Percentiles rank a stretch among this genome's conserved stretches.
These are phyloP conservation scores for Phytopythium ostracodes DNA, from an alignment of 352 stramenopile genomes.

Conservation along the genomic window DNA sequence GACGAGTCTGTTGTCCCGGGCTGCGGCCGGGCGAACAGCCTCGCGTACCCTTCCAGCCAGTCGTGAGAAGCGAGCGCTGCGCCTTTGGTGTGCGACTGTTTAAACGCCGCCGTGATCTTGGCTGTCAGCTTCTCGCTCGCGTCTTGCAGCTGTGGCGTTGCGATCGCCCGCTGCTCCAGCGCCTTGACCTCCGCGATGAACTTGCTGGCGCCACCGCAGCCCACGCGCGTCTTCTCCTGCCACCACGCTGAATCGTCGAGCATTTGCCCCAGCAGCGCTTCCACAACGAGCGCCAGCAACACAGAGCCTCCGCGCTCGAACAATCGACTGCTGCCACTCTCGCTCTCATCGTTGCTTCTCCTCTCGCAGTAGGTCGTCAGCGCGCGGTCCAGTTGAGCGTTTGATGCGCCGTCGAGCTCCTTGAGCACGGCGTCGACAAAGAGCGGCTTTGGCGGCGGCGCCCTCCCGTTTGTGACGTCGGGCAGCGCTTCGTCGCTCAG, in stretches of 20 bases:
- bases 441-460: slow-evolving; percentile 16
- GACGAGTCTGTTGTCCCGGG: background rate
- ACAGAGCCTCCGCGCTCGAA: slow-evolving; percentile 19
- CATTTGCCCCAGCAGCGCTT: slow-evolving; percentile 54
- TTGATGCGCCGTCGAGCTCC: slow-evolving; percentile 44
- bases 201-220: slow-evolving; percentile 59
- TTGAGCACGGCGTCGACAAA: slow-evolving; percentile 52
- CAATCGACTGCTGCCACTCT: slow-evolving; percentile 8
- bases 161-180: slow-evolving; percentile 32
- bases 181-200: slow-evolving; percentile 64
- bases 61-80: slow-evolving; percentile 15
- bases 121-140: slow-evolving; percentile 26
- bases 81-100: slow-evolving; percentile 52
- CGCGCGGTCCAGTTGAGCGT: slow-evolving; percentile 56
- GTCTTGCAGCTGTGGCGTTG: slow-evolving; percentile 30
- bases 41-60: slow-evolving; percentile 24
- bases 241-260: slow-evolving; percentile 58
- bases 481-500: slow-evolving; percentile 44
- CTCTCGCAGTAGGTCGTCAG: slow-evolving; percentile 27
- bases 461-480: slow-evolving; percentile 22
- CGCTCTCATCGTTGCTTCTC: slow-evolving; percentile 3
- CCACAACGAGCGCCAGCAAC: slow-evolving; percentile 40
- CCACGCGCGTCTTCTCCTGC: slow-evolving; percentile 46
- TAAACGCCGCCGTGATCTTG: slow-evolving; percentile 47
- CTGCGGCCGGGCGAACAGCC: background rate